Conservation (phyloP, 768 basidiomycete genomes). For the Panus rudis region DNA sequence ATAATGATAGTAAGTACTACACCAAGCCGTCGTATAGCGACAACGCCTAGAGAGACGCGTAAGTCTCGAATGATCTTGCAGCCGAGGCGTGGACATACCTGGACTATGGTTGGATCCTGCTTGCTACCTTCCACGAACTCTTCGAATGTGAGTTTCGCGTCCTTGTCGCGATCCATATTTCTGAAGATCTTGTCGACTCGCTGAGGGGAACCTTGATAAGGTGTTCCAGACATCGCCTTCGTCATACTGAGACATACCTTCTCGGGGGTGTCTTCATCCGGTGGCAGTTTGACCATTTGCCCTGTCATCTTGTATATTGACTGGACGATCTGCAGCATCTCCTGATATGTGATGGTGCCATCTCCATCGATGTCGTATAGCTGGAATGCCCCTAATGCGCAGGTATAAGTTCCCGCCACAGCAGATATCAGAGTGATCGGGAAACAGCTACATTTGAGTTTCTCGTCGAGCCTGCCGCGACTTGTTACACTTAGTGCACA, state of each 20-base stretch:
- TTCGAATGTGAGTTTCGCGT: conserved; percentile 87
- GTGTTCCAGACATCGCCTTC: background rate
- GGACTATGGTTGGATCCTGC: conserved; percentile 98
- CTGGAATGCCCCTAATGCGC: conserved; percentile 85
- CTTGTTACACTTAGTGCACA: conserved; percentile 94
- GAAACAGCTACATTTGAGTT: conserved; percentile 83
- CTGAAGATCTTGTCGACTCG: conserved; percentile 98
- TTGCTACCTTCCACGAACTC: conserved; percentile 99
- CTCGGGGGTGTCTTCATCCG: conserved; percentile 99
- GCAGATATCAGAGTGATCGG: background rate
- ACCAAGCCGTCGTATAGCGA: conserved; percentile 95
- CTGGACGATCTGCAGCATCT: conserved; percentile 97
- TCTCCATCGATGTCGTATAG: conserved; percentile 99
- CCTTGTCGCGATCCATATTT: conserved; percentile 95
- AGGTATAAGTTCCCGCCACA: background rate
- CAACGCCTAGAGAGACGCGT: conserved; percentile 53
- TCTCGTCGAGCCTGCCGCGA: conserved; percentile 91
- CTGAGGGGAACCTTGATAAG: conserved; percentile 33
- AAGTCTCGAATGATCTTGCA: background rate
- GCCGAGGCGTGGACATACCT: conserved; percentile 46
- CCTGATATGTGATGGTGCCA: conserved; percentile 95
- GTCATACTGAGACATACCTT: conserved; percentile 50
- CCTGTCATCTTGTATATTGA: conserved; percentile 99
- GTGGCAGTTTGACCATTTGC: conserved; percentile 97
- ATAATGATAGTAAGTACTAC: too few relatives aligned